Percentiles rank a stretch among this genome's conserved stretches.
Conservation (phyloP, 768 basidiomycete species). For the Lenzites betulinus region DNA sequence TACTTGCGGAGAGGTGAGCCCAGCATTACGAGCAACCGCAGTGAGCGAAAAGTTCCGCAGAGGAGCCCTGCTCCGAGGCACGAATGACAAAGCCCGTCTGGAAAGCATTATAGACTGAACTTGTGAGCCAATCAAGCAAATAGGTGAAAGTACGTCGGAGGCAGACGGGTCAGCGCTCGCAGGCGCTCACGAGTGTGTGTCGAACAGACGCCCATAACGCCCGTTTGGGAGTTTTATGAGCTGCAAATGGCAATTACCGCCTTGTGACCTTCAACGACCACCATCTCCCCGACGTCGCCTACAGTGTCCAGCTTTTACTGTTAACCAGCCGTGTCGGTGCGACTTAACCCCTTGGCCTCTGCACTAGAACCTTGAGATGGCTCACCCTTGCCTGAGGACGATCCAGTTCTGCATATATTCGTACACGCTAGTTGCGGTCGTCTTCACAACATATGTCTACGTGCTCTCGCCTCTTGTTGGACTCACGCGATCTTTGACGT, state of each 20-base stretch:
- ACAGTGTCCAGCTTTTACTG: not conserved
- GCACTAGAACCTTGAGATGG: not conserved
- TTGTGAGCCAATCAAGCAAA: not conserved
- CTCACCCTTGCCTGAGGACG: not conserved
- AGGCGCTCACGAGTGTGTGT: too few relatives aligned
- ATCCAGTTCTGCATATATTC: slow-evolving; percentile 12
- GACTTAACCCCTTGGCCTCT: not conserved
- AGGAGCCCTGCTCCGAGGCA: not conserved
- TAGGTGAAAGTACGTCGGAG: not conserved
- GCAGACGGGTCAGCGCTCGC: not conserved
- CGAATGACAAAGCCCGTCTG: not conserved
- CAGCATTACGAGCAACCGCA: not conserved
- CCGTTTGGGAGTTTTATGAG: not conserved
- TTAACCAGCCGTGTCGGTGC: not conserved
- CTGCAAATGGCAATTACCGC: slow-evolving; percentile 12
- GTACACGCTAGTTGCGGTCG: slow-evolving; percentile 33
- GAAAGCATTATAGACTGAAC: slow-evolving; percentile 7
- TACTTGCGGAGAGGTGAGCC: slow-evolving; percentile 11
- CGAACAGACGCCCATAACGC: not conserved
- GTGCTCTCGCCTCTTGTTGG: slow-evolving; percentile 15
- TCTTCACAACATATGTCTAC: slow-evolving; percentile 35
- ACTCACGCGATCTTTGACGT: not conserved
- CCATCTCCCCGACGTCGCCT: not conserved
- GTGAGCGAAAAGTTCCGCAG: slow-evolving; percentile 1
- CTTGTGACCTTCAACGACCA: not conserved